Conservation (phyloP, 306 rosid species). For the Dicorynia guianensis region DNA sequence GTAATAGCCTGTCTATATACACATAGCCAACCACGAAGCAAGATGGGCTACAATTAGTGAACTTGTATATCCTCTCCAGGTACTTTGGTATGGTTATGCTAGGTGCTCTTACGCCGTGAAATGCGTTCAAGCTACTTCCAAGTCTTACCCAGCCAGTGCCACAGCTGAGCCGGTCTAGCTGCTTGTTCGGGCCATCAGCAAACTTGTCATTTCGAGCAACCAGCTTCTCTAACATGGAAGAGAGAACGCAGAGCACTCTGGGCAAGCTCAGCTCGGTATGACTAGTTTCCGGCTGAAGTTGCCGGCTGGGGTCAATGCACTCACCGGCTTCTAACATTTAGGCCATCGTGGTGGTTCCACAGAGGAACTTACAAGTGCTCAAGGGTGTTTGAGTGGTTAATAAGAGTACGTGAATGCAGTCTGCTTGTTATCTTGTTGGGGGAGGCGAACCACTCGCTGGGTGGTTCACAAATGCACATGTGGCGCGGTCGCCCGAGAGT, state of each 20-base stretch:
- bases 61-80: conserved; percentile 91
- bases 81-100: conserved; percentile 83
- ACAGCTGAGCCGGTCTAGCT: conserved; percentile 39
- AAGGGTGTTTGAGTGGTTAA: conserved; percentile 47
- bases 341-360: conserved; percentile 46
- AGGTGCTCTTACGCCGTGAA: conserved; percentile 88
- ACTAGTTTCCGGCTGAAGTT: conserved; percentile 55
- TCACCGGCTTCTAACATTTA: conserved; percentile 68
- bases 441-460: conserved; percentile 41
- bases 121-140: conserved; percentile 70
- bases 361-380: conserved; percentile 17
- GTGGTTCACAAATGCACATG: conserved; percentile 45
- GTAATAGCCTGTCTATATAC: conserved; percentile 80
- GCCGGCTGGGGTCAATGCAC: conserved; percentile 53
- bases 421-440: conserved; percentile 47
- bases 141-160: conserved; percentile 42
- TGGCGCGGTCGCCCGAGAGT: conserved; percentile 33
- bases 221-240: conserved; percentile 70
- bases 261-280: conserved; percentile 61
- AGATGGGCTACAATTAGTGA: conserved; percentile 90
- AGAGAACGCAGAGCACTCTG: conserved; percentile 69
- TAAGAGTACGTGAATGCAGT: conserved; percentile 26
- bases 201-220: conserved; percentile 74
- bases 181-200: conserved; percentile 47
- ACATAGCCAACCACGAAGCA: conserved; percentile 91